Percentiles rank a stretch among this genome's conserved stretches.
Conservation (phyloP, 2,329 filamentous ascomycete species). For the Cyphellophora attinorum region DNA sequence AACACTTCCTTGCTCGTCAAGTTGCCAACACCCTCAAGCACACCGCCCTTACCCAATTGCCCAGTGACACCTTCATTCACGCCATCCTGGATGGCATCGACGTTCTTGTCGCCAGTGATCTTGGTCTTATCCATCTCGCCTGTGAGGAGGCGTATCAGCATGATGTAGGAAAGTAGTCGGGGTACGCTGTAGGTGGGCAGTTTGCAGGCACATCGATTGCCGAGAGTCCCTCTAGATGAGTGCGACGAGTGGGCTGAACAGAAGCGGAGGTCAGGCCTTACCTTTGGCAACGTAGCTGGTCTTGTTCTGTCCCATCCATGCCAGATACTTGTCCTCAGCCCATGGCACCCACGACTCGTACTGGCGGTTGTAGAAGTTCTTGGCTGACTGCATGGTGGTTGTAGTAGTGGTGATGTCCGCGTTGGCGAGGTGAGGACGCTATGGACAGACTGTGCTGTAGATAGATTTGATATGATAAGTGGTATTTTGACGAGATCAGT, state of each 20-base stretch:
- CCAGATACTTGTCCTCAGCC: conserved; percentile 64
- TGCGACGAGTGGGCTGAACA: too few relatives aligned
- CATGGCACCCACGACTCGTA: conserved; percentile 70
- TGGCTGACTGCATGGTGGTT: conserved; percentile 44
- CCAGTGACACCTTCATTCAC: conserved; percentile 53
- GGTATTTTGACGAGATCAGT: too few relatives aligned
- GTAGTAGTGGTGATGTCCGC: too few relatives aligned
- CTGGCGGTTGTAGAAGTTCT: conserved; percentile 58
- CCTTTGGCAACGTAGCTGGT: conserved; percentile 61
- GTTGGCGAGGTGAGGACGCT: too few relatives aligned
- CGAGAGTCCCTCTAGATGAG: too few relatives aligned
- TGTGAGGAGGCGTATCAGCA: conserved; percentile 23
- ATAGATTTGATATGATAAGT: too few relatives aligned
- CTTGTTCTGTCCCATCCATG: conserved; percentile 69
- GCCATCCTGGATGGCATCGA: conserved; percentile 60
- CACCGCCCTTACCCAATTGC: conserved; percentile 59
- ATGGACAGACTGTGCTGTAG: too few relatives aligned
- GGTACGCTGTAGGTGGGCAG: too few relatives aligned
- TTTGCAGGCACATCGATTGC: too few relatives aligned
- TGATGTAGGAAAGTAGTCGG: not conserved
- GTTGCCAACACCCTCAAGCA: conserved; percentile 28
- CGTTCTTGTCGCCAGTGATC: conserved; percentile 55
- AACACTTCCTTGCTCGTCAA: conserved; percentile 20
- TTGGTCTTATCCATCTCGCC: conserved; percentile 61
- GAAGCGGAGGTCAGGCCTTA: conserved; percentile 32